These are phyloP conservation scores for Fonsecaea multimorphosa DNA, from an alignment of 2,329 filamentous ascomycete species.

Conservation along the genomic window DNA sequence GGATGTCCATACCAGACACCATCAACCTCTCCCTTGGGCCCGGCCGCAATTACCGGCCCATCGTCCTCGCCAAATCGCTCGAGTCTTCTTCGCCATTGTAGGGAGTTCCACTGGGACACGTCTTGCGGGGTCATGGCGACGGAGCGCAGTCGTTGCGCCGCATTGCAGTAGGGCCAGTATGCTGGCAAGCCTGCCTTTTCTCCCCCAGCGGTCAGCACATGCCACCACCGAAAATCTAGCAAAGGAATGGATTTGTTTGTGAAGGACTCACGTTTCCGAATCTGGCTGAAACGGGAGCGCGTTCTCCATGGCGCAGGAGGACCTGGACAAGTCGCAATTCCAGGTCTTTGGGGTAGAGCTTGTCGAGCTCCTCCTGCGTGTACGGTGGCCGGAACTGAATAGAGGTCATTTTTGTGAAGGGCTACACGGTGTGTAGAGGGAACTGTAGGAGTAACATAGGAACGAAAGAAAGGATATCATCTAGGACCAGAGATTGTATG, in stretches of 20 bases:
- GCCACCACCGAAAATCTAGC: neutral
- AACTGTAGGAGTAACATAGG: conserved; percentile 16
- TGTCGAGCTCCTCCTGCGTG: conserved; percentile 75
- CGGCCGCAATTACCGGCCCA: conserved; percentile 71
- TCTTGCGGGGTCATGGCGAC: conserved; percentile 63
- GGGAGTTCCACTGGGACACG: conserved; percentile 61
- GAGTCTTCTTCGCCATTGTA: conserved; percentile 72
- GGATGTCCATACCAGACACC: conserved; percentile 69
- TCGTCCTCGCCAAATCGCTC: conserved; percentile 79
- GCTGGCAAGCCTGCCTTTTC: conserved; percentile 56
- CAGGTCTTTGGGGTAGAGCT: conserved; percentile 79
- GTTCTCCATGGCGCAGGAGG: conserved; percentile 63
- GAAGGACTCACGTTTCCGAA: conserved; percentile 71
- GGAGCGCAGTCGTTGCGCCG: conserved; percentile 72
- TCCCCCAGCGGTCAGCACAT: conserved; percentile 7
- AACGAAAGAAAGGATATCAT: neutral
- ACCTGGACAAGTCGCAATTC: conserved; percentile 90
- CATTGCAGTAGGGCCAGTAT: conserved; percentile 89
- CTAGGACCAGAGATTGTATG: neutral
- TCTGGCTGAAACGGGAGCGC: conserved; percentile 83
- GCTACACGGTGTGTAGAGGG: conserved; percentile 12
- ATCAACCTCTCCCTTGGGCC: conserved; percentile 73
- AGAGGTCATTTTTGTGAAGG: conserved; percentile 69
- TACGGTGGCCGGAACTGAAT: conserved; percentile 77
- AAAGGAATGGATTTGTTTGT: neutral